phyloP scores from a whole-genome alignment of 257 asterid species.

The Solanum gracilifrons region DNA sequence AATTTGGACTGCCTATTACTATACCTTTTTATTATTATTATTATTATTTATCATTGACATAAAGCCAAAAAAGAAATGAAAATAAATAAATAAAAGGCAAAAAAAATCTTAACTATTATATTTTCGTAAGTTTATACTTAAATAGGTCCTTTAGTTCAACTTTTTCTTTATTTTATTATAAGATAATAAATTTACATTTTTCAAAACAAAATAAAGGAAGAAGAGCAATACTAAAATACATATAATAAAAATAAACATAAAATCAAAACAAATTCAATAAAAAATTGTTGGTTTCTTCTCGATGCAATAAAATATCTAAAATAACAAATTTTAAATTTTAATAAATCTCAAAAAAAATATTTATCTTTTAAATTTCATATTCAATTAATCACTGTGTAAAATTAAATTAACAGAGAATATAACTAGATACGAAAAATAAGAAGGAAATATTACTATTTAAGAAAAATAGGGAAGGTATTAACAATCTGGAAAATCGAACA shows the following conservation, averaged over 20 bases:
- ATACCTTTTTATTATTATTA: background rate
- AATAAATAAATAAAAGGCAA: background rate
- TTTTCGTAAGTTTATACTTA: background rate
- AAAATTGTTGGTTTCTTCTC: background rate
- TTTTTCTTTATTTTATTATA: too few species aligned
- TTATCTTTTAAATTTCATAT: background rate
- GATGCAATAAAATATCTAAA: background rate
- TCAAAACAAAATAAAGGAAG: too few species aligned
- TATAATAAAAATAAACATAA: too few species aligned
- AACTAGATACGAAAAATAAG: too few species aligned
- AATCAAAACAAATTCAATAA: too few species aligned
- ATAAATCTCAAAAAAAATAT: background rate
- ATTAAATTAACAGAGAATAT: too few species aligned
- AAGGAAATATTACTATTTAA: background rate
- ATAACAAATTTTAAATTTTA: background rate
- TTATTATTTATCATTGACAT: background rate
- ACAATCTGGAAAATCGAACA: too few species aligned
- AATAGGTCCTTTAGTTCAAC: background rate
- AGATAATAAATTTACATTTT: too few species aligned
- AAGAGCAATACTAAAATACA: background rate
- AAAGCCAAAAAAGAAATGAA: background rate
- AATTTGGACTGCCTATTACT: background rate
- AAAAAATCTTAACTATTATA: too few species aligned
- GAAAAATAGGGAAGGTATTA: too few species aligned
- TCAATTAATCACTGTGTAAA: background rate